Evolutionary conservation across 75 land plant genomes (phyloP).

Genomic region (Adiantum capillusveneris): DNA sequence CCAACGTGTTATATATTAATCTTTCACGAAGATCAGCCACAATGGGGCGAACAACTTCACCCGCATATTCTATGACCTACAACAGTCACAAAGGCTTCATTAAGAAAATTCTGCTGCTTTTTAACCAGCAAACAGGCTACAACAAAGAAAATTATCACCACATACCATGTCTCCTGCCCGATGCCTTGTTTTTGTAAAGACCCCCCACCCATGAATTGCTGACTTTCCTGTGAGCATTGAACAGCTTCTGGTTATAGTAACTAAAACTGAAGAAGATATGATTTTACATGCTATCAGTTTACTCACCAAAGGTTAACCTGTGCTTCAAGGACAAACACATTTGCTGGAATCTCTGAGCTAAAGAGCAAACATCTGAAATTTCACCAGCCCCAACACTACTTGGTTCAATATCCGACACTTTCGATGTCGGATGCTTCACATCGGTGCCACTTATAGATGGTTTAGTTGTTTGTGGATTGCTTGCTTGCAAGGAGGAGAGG

Average conservation of each 20-base stretch:
- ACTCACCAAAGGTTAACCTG: constrained; percentile 85
- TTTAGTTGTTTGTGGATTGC: neutral
- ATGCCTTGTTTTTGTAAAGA: constrained; percentile 75
- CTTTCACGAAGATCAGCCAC: constrained; percentile 86
- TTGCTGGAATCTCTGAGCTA: constrained; percentile 67
- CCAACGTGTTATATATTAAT: constrained; percentile 80
- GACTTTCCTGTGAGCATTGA: constrained; percentile 61
- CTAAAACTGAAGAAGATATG: neutral
- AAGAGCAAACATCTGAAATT: constrained; percentile 32
- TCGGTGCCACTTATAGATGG: too few relatives aligned
- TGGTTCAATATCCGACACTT: too few relatives aligned
- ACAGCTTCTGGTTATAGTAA: neutral
- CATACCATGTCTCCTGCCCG: constrained; percentile 93
- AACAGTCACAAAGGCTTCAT: neutral
- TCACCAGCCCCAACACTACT: constrained; percentile 2
- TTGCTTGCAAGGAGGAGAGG: neutral
- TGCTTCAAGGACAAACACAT: constrained; percentile 69
- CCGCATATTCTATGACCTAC: constrained; percentile 91
- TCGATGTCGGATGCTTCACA: too few relatives aligned
- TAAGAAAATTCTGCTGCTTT: neutral
- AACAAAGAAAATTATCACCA: neutral
- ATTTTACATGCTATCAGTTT: neutral
- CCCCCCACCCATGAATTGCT: constrained; percentile 95
- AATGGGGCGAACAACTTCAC: constrained; percentile 83
- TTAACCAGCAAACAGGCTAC: neutral